Percentiles rank a stretch among this genome's conserved stretches.
phyloP scores from a whole-genome alignment of 2,329 filamentous ascomycete species.

The Colletotrichum orchidophilum region DNA sequence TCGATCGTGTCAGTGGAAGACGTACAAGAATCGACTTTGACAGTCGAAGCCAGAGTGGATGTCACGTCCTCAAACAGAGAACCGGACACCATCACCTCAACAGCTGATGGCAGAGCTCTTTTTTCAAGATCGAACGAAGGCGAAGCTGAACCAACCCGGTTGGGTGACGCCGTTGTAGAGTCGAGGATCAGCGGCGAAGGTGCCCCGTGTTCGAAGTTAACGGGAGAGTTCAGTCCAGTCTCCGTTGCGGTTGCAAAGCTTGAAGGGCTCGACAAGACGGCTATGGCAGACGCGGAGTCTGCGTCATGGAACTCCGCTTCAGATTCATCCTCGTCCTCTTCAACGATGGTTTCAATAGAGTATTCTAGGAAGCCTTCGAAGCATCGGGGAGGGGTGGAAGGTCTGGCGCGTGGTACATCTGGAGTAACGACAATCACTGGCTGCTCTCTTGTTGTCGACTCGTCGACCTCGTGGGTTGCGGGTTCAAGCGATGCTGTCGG shows the following conservation, averaged over 20 bases:
- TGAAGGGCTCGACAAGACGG: conserved; percentile 17
- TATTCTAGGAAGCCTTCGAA: conserved; percentile 29
- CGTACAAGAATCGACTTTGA: conserved; percentile 26
- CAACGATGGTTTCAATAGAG: conserved; percentile 19
- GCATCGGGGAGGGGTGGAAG: not conserved
- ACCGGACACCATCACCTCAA: not conserved
- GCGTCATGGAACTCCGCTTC: conserved; percentile 27
- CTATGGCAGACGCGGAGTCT: conserved; percentile 1
- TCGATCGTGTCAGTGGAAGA: conserved; percentile 18
- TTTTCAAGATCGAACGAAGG: not conserved
- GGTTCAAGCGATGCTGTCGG: not conserved
- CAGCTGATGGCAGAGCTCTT: not conserved
- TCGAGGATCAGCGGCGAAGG: not conserved
- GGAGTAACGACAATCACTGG: conserved; percentile 1
- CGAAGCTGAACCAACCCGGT: not conserved
- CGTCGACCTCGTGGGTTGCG: not conserved
- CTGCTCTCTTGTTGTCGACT: not conserved
- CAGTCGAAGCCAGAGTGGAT: not conserved
- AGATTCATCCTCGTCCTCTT: conserved; percentile 27
- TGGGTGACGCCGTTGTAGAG: not conserved
- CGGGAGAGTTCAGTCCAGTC: conserved; percentile 20
- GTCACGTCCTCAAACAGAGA: not conserved
- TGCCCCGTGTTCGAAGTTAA: conserved; percentile 12
- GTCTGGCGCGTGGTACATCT: not conserved
- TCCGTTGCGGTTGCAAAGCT: conserved; percentile 28